Conservation (phyloP, 805 yeast genomes). For the Candida cerambycidarum region DNA sequence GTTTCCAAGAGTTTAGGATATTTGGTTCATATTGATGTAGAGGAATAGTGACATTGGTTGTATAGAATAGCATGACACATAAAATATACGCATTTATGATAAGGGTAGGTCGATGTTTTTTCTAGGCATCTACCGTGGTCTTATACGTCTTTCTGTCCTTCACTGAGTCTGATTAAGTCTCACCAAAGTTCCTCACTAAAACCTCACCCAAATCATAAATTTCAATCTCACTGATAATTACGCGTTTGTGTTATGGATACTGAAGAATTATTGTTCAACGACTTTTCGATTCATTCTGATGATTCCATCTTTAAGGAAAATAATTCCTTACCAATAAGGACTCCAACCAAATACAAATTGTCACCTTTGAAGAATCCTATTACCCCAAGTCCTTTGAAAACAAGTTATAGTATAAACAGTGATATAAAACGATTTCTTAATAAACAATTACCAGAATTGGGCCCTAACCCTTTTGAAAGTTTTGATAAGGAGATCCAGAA, state of each 20-base stretch:
- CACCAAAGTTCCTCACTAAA: too few relatives aligned
- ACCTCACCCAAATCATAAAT: too few relatives aligned
- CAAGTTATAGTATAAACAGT: conserved; percentile 3
- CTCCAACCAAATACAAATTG: background rate
- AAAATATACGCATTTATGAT: too few relatives aligned
- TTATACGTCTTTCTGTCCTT: too few relatives aligned
- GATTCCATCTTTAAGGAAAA: conserved; percentile 15
- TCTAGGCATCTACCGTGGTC: too few relatives aligned
- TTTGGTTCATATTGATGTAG: conserved; percentile 58
- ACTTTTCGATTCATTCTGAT: conserved; percentile 16
- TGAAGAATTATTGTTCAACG: conserved; percentile 8
- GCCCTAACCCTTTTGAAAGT: too few relatives aligned
- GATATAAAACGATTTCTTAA: conserved; percentile 4
- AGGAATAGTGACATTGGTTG: conserved; percentile 21
- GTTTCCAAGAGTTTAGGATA: conserved; percentile 61
- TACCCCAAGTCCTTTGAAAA: conserved; percentile 9
- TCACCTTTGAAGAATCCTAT: conserved; percentile 10
- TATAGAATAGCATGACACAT: too few relatives aligned
- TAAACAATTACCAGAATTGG: background rate
- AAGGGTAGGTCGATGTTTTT: too few relatives aligned
- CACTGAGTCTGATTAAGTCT: too few relatives aligned
- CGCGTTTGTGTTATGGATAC: conserved; percentile 7
- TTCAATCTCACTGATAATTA: background rate
- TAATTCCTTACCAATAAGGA: background rate
- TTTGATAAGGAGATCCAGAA: conserved; percentile 19